phyloP scores from a whole-genome alignment of 129 eudicot genomes.

The Erigeron canadensis region DNA sequence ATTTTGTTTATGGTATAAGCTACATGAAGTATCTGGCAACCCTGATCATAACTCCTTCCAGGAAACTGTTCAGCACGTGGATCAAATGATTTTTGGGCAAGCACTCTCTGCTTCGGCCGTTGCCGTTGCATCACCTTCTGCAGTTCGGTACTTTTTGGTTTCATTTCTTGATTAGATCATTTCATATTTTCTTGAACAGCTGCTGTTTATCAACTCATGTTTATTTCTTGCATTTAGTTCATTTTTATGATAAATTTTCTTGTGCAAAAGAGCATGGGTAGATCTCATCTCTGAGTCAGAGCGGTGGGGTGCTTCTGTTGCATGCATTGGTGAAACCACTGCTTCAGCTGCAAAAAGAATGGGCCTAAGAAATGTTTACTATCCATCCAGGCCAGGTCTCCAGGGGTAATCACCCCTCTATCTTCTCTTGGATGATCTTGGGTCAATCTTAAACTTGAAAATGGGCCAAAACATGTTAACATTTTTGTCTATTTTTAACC shows the following conservation, averaged over 20 bases:
- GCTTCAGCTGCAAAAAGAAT: slow-evolving; percentile 73
- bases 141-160: slow-evolving; percentile 54
- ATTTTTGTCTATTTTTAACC: too few species aligned
- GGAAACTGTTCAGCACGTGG: slow-evolving; percentile 72
- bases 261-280: slow-evolving; percentile 65
- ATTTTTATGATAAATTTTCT: not conserved
- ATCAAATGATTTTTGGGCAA: slow-evolving; percentile 46
- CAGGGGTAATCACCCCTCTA: slow-evolving; percentile 66
- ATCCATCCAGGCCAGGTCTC: slow-evolving; percentile 69
- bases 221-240: too few species aligned
- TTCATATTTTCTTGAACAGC: slow-evolving; percentile 7
- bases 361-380: slow-evolving; percentile 69
- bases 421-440: too few species aligned
- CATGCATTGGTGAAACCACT: slow-evolving; percentile 96
- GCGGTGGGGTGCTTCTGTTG: slow-evolving; percentile 64
- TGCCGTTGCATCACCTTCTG: slow-evolving; percentile 97
- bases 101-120: slow-evolving; percentile 78
- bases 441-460: too few species aligned
- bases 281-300: slow-evolving; percentile 50
- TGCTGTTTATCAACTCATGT: not conserved
- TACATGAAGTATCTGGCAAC: slow-evolving; percentile 9
- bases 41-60: slow-evolving; percentile 26
- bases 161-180: not conserved
- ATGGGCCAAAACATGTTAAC: too few species aligned
- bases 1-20: not conserved